These are phyloP conservation scores for Exophiala mesophila DNA, from an alignment of 2,329 filamentous ascomycete species.

Conservation along the genomic window DNA sequence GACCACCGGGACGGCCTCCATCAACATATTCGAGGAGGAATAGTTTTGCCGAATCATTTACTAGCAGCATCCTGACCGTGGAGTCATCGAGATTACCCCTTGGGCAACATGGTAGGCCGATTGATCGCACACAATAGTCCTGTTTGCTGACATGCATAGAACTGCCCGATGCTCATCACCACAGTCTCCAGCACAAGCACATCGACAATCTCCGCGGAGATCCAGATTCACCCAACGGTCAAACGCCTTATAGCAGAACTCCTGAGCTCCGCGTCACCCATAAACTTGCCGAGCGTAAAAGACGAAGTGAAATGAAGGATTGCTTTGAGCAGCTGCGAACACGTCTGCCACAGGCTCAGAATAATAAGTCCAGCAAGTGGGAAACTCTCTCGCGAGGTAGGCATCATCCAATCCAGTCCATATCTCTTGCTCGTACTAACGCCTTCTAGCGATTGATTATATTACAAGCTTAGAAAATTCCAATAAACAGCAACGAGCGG, in stretches of 20 bases:
- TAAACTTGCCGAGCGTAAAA: constrained; percentile 48
- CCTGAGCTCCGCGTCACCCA: constrained; percentile 47
- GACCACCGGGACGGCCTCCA: constrained; percentile 30
- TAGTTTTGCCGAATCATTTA: constrained; percentile 44
- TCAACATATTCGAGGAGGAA: constrained; percentile 41
- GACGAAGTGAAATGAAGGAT: constrained; percentile 50
- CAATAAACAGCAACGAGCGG: constrained; percentile 33
- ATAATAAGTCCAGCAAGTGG: constrained; percentile 51
- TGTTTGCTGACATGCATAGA: constrained; percentile 30
- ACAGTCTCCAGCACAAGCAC: constrained; percentile 46
- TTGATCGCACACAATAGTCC: not conserved
- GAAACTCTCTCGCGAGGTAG: constrained; percentile 46
- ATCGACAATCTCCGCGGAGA: constrained; percentile 45
- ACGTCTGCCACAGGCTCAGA: constrained; percentile 42
- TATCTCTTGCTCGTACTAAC: constrained; percentile 2
- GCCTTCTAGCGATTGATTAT: constrained; percentile 42
- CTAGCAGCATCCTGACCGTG: constrained; percentile 47
- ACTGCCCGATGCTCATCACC: constrained; percentile 45
- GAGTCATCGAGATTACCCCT: constrained; percentile 49
- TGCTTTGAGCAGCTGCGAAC: constrained; percentile 45
- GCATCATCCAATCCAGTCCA: constrained; percentile 1
- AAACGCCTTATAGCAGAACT: constrained; percentile 46
- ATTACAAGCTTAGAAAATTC: constrained; percentile 42
- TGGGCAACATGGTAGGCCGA: constrained; percentile 43
- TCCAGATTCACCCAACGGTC: constrained; percentile 37